phyloP scores from a whole-genome alignment of 176 grass and related monocot genomes.

The Oryza officinalis region DNA sequence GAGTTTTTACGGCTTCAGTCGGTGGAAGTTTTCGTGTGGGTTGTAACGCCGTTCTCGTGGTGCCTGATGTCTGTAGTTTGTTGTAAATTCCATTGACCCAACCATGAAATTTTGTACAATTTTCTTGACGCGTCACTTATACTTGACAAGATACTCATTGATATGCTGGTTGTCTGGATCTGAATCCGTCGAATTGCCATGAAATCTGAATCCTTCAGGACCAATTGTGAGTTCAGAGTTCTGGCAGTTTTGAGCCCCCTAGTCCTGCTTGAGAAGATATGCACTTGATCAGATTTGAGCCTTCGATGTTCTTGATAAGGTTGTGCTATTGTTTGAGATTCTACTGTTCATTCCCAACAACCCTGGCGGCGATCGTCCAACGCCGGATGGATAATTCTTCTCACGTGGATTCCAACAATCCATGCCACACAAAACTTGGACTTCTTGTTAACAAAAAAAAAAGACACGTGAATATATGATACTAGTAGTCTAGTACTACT shows the following conservation, averaged over 20 bases:
- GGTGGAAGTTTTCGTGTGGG: background rate
- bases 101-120: conserved; percentile 6
- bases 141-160: no score
- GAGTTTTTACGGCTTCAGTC: conserved; percentile 33
- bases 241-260: background rate
- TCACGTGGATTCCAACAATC: background rate
- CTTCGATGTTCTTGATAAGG: background rate
- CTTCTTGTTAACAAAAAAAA: no score
- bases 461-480: no score
- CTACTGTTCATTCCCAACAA: background rate
- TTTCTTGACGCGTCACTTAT: background rate
- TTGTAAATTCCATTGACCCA: background rate
- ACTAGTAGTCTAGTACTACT: no score
- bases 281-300: background rate
- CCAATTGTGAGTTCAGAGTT: background rate
- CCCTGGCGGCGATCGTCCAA: no score
- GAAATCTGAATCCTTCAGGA: background rate
- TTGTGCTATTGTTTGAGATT: background rate
- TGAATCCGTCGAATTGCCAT: background rate
- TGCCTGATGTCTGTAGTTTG: background rate
- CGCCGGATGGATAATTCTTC: background rate
- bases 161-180: background rate
- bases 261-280: no score
- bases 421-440: background rate
- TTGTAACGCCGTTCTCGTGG: background rate